Base-by-base conservation (phyloP, 1,284 basidiomycete species). In the Cutaneotrichosporon arboriforme region DNA sequence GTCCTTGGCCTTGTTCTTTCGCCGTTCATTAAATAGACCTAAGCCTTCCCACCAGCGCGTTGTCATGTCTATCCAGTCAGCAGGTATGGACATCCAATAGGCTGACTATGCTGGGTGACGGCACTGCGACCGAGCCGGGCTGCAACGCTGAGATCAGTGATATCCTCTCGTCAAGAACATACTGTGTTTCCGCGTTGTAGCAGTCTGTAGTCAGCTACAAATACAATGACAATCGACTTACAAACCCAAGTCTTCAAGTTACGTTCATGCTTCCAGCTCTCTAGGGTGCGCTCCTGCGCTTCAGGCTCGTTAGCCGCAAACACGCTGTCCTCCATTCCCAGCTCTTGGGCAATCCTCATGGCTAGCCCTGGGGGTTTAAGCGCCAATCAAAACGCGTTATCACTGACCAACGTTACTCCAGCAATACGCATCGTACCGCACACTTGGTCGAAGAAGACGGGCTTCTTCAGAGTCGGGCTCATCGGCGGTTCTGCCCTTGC, bases 1-100 rank as follows among this genome's bases (percentile, higher is more conserved):
- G 18, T 45, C 43, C 18, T 31, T 35, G 5, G 31, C 35, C 43
- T 35, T 45, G 43, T 45, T 33, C 33, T 45, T 45, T 31, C 43
- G 43, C 10, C 26, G 26, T 10, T 31, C 26, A 31, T 31, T 31
- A 10, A 15, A 35, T 34, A 17, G 43, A 18, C 12, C 44, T 18
- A 55, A 31, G 8, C 36, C 21, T 23, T 57, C 56, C 56, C 56
- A 57, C 56, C 56, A 57, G 15, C 49, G 52, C 18, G 56, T 51
- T 7, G 51, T 54, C 56, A 57, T 57, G 35, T 49, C 49, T 41
- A 31, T 8, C 8, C n/a, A 31, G 33, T 45, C 33, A 45, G 43
- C 21, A 17, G 12, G 1, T 8, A 7, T 14, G 26, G 26, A 31
- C 10, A 31, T 10, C n/a, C 43, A 13, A 12, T 31, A 4, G 8